Conservation (phyloP, 2,329 filamentous ascomycete species). For the Colletotrichum caudatum region DNA sequence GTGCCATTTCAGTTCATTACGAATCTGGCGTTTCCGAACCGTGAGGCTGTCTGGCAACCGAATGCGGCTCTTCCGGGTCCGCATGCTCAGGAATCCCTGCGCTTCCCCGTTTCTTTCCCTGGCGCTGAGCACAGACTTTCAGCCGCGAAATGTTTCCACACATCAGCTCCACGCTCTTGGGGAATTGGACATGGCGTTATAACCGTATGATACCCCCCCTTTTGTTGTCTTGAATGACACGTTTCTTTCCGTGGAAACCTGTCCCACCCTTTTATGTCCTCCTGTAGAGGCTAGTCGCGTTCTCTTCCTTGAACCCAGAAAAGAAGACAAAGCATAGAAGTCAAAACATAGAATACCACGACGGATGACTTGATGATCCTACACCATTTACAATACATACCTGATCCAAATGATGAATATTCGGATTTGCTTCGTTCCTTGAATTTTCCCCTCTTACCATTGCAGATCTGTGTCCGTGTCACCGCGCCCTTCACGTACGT, state of each 20-base stretch:
- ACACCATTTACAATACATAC: conserved; percentile 5
- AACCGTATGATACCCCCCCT: conserved; percentile 38
- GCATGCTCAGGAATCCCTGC: conserved; percentile 9
- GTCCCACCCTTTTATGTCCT: background rate
- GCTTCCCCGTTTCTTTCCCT: background rate
- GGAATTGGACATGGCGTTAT: conserved; percentile 14
- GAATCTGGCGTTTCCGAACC: conserved; percentile 10
- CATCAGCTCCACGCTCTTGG: background rate
- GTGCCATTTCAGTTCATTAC: conserved; percentile 3
- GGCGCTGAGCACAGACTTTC: conserved; percentile 29
- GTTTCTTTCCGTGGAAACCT: conserved; percentile 6
- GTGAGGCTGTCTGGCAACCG: conserved; percentile 16
- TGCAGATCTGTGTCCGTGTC: conserved; percentile 10
- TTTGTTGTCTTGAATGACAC: conserved; percentile 21
- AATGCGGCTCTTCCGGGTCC: conserved; percentile 28
- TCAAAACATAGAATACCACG: background rate
- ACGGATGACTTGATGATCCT: background rate
- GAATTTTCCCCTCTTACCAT: background rate
- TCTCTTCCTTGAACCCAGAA: background rate
- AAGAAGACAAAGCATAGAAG: background rate
- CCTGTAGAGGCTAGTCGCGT: background rate
- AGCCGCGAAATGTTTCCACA: conserved; percentile 26
- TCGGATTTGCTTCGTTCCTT: conserved; percentile 5
- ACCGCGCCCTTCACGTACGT: background rate
- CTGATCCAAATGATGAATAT: conserved; percentile 20